Evolutionary conservation across 495 filamentous ascomycete species (phyloP), one percentile per base, ranked within the genome.

Genomic region (Aspergillus saccharolyticus): DNA sequence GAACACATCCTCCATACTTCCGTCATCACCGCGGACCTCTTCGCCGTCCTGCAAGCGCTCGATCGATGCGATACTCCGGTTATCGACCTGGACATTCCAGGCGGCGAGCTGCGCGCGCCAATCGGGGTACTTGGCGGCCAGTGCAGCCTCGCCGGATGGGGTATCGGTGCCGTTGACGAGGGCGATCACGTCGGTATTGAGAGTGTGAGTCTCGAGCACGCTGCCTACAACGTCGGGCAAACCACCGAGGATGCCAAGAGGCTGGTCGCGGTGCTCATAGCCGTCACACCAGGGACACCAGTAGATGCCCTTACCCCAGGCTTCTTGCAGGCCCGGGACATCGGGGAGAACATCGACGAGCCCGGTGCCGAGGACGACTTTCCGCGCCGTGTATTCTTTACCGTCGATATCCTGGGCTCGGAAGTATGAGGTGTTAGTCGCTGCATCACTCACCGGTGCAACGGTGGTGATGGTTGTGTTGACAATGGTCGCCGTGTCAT

Each of bases 241-340:
- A 22, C 62, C 56, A 19, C 73, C 76, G 0, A 85, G 67, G 39
- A 83, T 72, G 0, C 80, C 82, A 10, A 85, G 74, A 4, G 80
- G 57, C 61, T 83, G 78, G 60, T 82, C 78, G 0, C 75, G 75
- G 70, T 83, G 80, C 65, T 84, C 81, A 58, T 76, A 80, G 12
- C 81, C 82, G 62, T 85, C 82, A 61, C 82, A 85, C 82, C 82
- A 85, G 0, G 80, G 80, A 53, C 82, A 85, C 80, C 81, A 83
- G 66, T 73, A 85, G 56, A 83, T 78, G 52, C 82, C 81, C 60
- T 82, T 74, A 30, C 82, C 82, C 73, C 76, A 85, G 56, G 66
- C 75, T 50, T 79, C 74, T 15, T 57, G 10, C 2, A 85, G 52
- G 5, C 82, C 82, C 0, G 81, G 78, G 1, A 79, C 82, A 10